These are phyloP conservation scores for Magnusiomyces suaveolens DNA, from an alignment of 1,139 yeast genomes.

Conservation along the genomic window DNA sequence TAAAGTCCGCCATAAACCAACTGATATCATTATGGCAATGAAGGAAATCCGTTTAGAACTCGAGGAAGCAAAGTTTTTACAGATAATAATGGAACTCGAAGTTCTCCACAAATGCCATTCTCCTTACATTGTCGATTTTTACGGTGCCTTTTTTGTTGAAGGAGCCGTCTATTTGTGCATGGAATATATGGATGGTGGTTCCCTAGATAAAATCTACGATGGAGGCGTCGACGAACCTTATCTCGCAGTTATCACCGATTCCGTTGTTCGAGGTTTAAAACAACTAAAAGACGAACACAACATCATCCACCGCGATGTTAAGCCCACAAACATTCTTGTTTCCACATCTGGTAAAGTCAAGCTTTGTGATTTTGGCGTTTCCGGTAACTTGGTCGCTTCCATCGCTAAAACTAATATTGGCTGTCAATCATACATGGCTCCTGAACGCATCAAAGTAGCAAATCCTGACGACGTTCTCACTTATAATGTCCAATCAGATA, in stretches of 20 bases:
- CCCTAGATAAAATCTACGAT: conserved; percentile 73
- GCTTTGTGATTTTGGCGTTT: conserved; percentile 92
- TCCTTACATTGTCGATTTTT: conserved; percentile 87
- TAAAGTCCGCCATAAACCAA: conserved; percentile 88
- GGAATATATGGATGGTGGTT: conserved; percentile 98
- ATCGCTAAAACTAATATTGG: conserved; percentile 95
- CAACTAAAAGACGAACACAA: conserved; percentile 82
- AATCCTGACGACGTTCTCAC: conserved; percentile 56
- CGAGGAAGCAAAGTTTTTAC: conserved; percentile 85
- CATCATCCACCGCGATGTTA: conserved; percentile 93
- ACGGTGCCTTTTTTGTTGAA: conserved; percentile 94
- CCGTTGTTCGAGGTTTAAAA: conserved; percentile 73
- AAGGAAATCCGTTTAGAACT: conserved; percentile 87
- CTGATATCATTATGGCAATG: conserved; percentile 91
- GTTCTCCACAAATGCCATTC: conserved; percentile 83
- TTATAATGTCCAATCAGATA: conserved; percentile 89
- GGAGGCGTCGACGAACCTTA: conserved; percentile 76
- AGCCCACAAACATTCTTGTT: conserved; percentile 88
- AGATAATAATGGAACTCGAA: conserved; percentile 91
- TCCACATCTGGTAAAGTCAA: conserved; percentile 75
- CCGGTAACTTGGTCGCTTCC: conserved; percentile 91
- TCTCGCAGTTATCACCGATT: conserved; percentile 70
- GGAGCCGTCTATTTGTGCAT: conserved; percentile 98
- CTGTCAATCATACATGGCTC: conserved; percentile 98
- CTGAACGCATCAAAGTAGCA: conserved; percentile 74